A percentile compares a stretch with the other conserved stretches of the same genome.
These are phyloP conservation scores for Aspergillus glaucus DNA, from an alignment of 2,329 filamentous ascomycete species.

Conservation along the genomic window DNA sequence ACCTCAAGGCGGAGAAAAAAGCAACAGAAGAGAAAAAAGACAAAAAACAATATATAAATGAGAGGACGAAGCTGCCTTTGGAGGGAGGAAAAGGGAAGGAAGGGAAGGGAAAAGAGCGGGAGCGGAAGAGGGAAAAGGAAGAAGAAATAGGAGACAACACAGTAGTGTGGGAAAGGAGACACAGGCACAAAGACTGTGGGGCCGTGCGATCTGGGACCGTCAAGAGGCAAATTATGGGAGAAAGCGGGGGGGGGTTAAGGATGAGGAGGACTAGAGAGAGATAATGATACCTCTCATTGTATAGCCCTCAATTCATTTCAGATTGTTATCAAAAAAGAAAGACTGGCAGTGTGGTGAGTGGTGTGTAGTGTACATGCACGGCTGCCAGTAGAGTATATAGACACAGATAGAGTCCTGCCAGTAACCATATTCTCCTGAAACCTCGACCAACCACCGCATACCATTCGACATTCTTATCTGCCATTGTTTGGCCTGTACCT, in stretches of 20 bases:
- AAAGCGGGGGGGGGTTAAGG: not conserved
- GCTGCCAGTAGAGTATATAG: not conserved
- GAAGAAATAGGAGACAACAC: not conserved
- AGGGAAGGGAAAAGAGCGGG: slow-evolving; percentile 6
- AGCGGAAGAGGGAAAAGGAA: slow-evolving; percentile 1
- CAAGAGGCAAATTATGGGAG: slow-evolving; percentile 12
- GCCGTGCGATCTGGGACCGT: slow-evolving; percentile 14
- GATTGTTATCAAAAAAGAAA: no score
- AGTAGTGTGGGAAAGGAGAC: no score
- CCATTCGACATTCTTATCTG: not conserved
- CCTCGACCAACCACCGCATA: not conserved
- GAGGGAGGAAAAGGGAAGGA: slow-evolving; percentile 11
- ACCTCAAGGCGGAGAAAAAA: slow-evolving; percentile 5
- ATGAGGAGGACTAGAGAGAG: no score
- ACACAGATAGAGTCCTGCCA: not conserved
- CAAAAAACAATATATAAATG: not conserved
- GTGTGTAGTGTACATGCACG: no score
- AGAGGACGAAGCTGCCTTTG: not conserved
- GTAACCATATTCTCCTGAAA: not conserved
- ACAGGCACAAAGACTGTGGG: slow-evolving; percentile 7
- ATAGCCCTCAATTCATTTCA: no score
- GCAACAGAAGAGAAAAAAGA: slow-evolving; percentile 7
- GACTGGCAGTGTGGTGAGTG: no score
- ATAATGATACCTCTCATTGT: no score
- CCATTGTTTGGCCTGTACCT: not conserved